These are phyloP conservation scores for Aschersonia sp. DNA, from an alignment of 2,329 filamentous ascomycete species.

Conservation along the genomic window DNA sequence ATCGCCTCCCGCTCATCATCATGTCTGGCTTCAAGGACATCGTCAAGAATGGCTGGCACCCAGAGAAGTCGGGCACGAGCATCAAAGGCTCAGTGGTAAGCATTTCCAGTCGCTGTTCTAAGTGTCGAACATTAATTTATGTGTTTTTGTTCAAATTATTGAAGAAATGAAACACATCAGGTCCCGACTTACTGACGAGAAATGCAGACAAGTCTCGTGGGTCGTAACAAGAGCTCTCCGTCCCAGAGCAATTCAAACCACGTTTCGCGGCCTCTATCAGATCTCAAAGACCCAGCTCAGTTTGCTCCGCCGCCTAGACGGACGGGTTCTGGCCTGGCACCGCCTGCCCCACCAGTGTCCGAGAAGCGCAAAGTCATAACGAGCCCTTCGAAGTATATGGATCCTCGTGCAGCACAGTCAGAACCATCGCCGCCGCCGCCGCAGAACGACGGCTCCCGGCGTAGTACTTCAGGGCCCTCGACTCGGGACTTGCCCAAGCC, in stretches of 20 bases:
- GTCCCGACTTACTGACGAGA: too few relatives aligned
- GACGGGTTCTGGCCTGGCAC: constrained; percentile 19
- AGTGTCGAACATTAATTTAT: too few relatives aligned
- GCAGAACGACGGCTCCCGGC: constrained; percentile 34
- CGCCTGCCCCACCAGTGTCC: constrained; percentile 10
- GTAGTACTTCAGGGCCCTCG: constrained; percentile 59
- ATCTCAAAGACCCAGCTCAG: constrained; percentile 59
- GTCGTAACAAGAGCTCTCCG: constrained; percentile 19
- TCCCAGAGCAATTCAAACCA: constrained; percentile 14
- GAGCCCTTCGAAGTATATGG: constrained; percentile 18
- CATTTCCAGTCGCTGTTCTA: constrained; percentile 1
- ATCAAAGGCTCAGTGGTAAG: constrained; percentile 30
- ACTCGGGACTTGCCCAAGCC: constrained; percentile 59
- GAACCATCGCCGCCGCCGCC: constrained; percentile 4
- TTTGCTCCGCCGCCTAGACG: constrained; percentile 74
- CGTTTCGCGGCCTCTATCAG: constrained; percentile 45
- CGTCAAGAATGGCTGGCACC: constrained; percentile 38
- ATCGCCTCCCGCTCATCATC: background rate
- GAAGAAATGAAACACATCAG: too few relatives aligned
- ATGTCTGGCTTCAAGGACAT: constrained; percentile 34
- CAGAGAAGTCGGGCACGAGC: constrained; percentile 23
- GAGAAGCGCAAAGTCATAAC: constrained; percentile 12
- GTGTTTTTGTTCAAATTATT: too few relatives aligned
- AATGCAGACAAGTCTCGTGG: constrained; percentile 30
- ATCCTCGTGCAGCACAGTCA: constrained; percentile 10